A percentile compares a stretch with the other conserved stretches of the same genome.
phyloP scores from a whole-genome alignment of 179 eudicot species.

The Sideroxylon spinosum region DNA sequence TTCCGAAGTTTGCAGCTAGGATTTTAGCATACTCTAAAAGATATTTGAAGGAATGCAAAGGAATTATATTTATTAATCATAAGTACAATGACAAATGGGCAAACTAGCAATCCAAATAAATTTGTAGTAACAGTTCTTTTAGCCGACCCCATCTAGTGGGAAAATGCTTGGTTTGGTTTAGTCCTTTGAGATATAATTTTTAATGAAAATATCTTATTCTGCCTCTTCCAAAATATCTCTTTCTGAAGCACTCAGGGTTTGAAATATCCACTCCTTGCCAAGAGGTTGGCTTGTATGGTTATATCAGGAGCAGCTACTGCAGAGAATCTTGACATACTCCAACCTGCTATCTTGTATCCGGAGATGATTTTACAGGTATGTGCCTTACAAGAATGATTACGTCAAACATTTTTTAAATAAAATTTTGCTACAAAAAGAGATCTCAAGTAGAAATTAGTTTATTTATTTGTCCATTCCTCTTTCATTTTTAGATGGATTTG shows the following conservation, averaged over 20 bases:
- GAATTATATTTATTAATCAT: background rate
- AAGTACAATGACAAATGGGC: background rate
- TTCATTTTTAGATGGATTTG: too few relatives aligned
- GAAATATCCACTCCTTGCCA: constrained; percentile 83
- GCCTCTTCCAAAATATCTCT: background rate
- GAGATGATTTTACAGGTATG: constrained; percentile 47
- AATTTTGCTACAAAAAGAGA: background rate
- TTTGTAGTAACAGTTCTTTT: too few relatives aligned
- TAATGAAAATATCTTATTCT: background rate
- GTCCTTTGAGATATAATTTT: background rate
- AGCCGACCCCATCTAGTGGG: too few relatives aligned
- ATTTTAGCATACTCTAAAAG: background rate
- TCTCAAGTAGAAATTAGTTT: background rate
- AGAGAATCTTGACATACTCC: constrained; percentile 70
- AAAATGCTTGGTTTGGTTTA: background rate
- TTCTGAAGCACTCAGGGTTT: constrained; percentile 57
- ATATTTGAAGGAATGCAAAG: background rate
- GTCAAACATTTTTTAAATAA: background rate
- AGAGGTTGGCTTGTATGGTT: constrained; percentile 86
- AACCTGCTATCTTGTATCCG: constrained; percentile 58
- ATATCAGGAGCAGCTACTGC: constrained; percentile 57
- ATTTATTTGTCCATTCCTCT: background rate
- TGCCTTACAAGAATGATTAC: background rate
- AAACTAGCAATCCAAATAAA: background rate
- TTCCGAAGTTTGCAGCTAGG: background rate